Conservation (phyloP, 2,329 filamentous ascomycete genomes). For the Tolypocladium amazonense region DNA sequence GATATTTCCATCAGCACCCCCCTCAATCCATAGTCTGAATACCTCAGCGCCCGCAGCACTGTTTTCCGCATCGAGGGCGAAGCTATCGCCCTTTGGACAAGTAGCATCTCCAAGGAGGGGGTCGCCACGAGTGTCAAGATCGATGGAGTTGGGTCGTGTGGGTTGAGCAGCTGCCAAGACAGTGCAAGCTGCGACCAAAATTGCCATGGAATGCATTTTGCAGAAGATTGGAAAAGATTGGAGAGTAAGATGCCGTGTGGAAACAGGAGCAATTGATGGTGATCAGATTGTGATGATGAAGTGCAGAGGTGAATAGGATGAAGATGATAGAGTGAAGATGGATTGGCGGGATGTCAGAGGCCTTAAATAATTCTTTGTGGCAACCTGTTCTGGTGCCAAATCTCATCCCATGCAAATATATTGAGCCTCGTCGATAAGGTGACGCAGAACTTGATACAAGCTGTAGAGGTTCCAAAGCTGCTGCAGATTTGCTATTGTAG, state of each 20-base stretch:
- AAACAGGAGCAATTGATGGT: background rate
- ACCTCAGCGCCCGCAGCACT: background rate
- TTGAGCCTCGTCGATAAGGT: background rate
- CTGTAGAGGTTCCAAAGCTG: too few relatives aligned
- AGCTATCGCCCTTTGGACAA: background rate
- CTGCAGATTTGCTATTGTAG: too few relatives aligned
- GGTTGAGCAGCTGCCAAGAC: background rate
- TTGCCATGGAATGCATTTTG: background rate
- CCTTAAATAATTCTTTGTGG: background rate
- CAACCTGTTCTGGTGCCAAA: background rate
- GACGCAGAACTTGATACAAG: background rate
- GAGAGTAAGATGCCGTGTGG: background rate
- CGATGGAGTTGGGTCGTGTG: background rate
- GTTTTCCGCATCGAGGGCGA: background rate
- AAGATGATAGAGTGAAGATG: background rate
- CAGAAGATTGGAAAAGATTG: background rate
- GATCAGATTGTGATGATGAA: background rate
- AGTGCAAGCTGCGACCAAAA: background rate
- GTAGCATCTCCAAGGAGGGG: background rate
- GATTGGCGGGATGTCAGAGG: background rate
- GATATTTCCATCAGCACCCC: background rate
- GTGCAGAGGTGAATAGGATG: background rate
- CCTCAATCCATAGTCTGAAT: background rate
- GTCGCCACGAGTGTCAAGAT: background rate
- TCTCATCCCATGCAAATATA: background rate